phyloP scores from a whole-genome alignment of 108 stramenopile species.

The Pseudonitzschia multistriata region DNA sequence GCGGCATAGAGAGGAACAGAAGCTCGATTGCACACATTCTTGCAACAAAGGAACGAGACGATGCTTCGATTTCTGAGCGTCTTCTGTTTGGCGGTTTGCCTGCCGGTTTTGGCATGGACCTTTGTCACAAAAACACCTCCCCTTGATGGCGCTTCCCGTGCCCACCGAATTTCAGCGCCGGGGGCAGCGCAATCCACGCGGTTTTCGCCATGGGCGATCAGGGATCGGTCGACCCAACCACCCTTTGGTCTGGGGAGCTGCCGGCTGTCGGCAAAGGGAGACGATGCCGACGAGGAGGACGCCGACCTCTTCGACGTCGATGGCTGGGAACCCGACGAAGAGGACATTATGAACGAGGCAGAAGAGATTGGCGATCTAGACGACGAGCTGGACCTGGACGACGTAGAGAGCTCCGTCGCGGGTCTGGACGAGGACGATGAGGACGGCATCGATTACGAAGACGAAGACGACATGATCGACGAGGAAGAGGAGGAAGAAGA shows the following conservation, averaged over 20 bases:
- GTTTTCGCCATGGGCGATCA: background rate
- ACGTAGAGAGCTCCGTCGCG: conserved; percentile 8
- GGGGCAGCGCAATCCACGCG: background rate
- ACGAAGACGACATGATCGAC: conserved; percentile 13
- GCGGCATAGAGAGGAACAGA: background rate
- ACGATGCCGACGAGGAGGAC: conserved; percentile 13
- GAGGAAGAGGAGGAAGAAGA: conserved; percentile 32
- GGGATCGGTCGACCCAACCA: background rate
- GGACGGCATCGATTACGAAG: conserved; percentile 11
- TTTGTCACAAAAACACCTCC: conserved; percentile 1
- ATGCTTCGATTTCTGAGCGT: conserved; percentile 7
- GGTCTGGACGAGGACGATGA: conserved; percentile 20
- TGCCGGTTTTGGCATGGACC: background rate
- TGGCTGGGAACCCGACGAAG: conserved; percentile 13
- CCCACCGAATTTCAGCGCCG: background rate
- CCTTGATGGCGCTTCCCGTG: background rate
- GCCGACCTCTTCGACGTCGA: conserved; percentile 6
- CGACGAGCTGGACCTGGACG: conserved; percentile 27
- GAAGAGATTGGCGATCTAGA: conserved; percentile 22
- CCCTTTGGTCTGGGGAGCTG: background rate
- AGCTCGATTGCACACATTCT: no score
- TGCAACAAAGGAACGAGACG: background rate
- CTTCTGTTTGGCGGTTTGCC: background rate
- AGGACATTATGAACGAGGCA: conserved; percentile 1
- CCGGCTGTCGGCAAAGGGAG: conserved; percentile 1